Evolutionary conservation across 2,329 filamentous ascomycete genomes (phyloP).

Genomic region (Paecilomyces niveus): DNA sequence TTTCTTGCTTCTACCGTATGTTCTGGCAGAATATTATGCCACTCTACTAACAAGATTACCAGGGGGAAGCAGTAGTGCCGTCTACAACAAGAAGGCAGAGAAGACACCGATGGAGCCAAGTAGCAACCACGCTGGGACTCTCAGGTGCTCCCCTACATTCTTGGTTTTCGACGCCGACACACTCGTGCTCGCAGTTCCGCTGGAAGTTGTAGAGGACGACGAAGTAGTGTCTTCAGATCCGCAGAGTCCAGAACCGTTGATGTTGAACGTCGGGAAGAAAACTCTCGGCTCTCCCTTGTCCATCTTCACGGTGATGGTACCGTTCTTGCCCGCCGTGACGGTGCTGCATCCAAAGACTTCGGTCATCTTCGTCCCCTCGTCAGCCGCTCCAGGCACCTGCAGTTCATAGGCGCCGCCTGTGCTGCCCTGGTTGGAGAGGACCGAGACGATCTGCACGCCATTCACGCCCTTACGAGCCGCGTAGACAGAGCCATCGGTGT

Average conservation of each 20-base stretch:
- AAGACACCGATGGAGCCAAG: neutral
- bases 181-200: neutral
- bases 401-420: conserved; percentile 36
- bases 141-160: neutral
- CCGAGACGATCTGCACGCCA: conserved; percentile 28
- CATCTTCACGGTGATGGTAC: conserved; percentile 13
- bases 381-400: conserved; percentile 41
- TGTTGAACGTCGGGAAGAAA: conserved; percentile 13
- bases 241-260: conserved; percentile 16
- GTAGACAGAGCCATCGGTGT: conserved; percentile 31
- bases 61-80: no score
- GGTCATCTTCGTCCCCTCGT: conserved; percentile 21
- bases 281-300: conserved; percentile 14
- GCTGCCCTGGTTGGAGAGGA: conserved; percentile 32
- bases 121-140: neutral
- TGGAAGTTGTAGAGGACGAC: neutral
- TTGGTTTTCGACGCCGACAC: neutral
- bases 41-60: neutral
- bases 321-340: conserved; percentile 11
- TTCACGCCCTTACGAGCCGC: conserved; percentile 37
- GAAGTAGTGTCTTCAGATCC: neutral
- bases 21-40: no score
- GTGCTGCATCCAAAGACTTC: conserved; percentile 31
- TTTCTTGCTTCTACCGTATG: no score
- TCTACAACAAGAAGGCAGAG: neutral